Percentiles rank a stretch among this genome's conserved stretches.
These are phyloP conservation scores for Ocimum tenuiflorum DNA, from an alignment of 257 asterid genomes.

Conservation along the genomic window DNA sequence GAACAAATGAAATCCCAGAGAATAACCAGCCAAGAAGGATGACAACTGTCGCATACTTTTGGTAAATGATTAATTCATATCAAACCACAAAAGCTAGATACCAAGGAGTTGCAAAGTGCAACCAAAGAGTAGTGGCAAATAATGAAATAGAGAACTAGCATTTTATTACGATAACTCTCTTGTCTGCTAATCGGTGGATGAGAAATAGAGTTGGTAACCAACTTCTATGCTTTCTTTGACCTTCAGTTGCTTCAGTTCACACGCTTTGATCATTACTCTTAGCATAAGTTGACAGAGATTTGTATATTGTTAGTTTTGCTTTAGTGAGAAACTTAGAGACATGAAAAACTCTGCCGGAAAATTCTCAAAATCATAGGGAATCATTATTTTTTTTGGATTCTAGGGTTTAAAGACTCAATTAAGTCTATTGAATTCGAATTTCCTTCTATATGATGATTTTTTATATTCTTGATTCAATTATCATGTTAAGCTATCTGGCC, in stretches of 20 bases:
- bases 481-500: not conserved
- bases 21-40: constrained; percentile 1
- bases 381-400: not conserved
- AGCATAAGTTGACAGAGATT: not conserved
- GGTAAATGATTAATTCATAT: not conserved
- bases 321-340: not conserved
- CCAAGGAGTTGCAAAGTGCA: not conserved
- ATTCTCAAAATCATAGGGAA: not conserved
- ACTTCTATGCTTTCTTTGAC: not conserved
- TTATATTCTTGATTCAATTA: too few relatives aligned
- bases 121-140: not conserved
- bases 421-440: too few relatives aligned
- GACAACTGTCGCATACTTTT: not conserved
- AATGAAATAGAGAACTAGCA: not conserved
- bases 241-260: not conserved
- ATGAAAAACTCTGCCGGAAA: not conserved
- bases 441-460: too few relatives aligned
- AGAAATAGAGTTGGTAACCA: not conserved
- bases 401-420: too few relatives aligned
- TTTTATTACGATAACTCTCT: not conserved
- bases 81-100: not conserved
- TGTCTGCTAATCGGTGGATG: not conserved
- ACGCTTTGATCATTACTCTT: not conserved
- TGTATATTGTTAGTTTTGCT: not conserved
- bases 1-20: too few relatives aligned